These are phyloP conservation scores for Ogataea sp. DNA, from an alignment of 805 yeast genomes.

Conservation along the genomic window DNA sequence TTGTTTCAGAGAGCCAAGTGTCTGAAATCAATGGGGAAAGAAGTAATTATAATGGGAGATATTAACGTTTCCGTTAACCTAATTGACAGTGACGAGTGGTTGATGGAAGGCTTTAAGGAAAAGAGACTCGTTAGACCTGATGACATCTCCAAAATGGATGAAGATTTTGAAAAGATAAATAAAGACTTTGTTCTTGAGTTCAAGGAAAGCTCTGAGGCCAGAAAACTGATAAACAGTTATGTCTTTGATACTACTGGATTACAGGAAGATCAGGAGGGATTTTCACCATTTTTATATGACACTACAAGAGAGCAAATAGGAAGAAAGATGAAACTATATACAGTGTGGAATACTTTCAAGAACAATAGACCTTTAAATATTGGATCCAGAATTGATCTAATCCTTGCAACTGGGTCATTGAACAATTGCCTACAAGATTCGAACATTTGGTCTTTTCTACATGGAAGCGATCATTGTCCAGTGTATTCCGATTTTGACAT, in stretches of 20 bases:
- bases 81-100: conserved; percentile 72
- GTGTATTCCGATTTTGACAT: conserved; percentile 58
- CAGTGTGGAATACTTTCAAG: conserved; percentile 84
- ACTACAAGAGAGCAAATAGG: conserved; percentile 51
- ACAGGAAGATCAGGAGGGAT: conserved; percentile 20
- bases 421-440: conserved; percentile 27
- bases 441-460: conserved; percentile 57
- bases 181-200: conserved; percentile 23
- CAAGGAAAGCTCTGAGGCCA: conserved; percentile 30
- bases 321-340: conserved; percentile 58
- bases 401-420: conserved; percentile 41
- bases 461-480: conserved; percentile 96
- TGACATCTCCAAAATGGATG: conserved; percentile 10
- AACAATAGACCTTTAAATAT: conserved; percentile 73
- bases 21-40: conserved; percentile 48
- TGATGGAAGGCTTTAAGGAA: conserved; percentile 36
- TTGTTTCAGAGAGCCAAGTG: conserved; percentile 55
- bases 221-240: conserved; percentile 39
- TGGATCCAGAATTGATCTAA: conserved; percentile 84
- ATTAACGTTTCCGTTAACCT: conserved; percentile 74
- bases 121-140: conserved; percentile 18
- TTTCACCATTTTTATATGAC: conserved; percentile 37
- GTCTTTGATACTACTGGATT: conserved; percentile 19
- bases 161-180: conserved; percentile 30
- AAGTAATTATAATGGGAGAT: conserved; percentile 82